These are phyloP conservation scores for Colletotrichum chrysophilum DNA, from an alignment of 2,329 filamentous ascomycete species.

Conservation along the genomic window DNA sequence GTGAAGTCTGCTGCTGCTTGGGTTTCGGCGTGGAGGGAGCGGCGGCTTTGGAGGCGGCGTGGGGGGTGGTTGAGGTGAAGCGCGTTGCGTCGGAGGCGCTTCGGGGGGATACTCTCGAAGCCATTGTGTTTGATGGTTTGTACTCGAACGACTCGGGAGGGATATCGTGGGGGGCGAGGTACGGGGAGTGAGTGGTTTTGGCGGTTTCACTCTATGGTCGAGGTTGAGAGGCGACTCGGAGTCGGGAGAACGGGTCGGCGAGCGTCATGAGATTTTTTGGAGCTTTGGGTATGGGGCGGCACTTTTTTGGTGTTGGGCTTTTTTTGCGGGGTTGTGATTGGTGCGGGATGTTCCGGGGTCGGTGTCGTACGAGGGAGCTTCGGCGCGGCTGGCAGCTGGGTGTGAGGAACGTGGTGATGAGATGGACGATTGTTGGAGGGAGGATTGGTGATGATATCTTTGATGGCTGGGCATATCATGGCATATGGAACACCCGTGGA, in stretches of 20 bases:
- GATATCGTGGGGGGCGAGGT: no score
- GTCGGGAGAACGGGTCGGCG: not conserved
- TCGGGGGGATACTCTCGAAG: slow-evolving; percentile 58
- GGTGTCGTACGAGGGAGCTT: not conserved
- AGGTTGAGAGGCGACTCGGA: not conserved
- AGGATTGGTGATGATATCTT: not conserved
- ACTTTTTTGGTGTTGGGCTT: not conserved
- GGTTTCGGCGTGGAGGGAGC: slow-evolving; percentile 24
- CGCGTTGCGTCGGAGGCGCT: slow-evolving; percentile 82
- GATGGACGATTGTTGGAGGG: not conserved
- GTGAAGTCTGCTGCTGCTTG: not conserved
- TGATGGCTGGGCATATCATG: not conserved
- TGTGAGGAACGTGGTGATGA: not conserved
- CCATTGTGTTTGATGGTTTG: slow-evolving; percentile 21
- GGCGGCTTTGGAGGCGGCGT: slow-evolving; percentile 69
- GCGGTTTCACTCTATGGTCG: not conserved
- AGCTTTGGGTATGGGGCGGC: not conserved
- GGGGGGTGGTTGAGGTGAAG: slow-evolving; percentile 60
- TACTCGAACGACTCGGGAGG: not conserved
- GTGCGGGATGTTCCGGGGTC: slow-evolving; percentile 1
- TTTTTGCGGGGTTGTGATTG: slow-evolving; percentile 11
- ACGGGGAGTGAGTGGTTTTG: not conserved
- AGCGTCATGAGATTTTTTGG: slow-evolving; percentile 12
- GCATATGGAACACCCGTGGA: not conserved
- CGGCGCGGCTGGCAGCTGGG: not conserved